A percentile compares a stretch with the other conserved stretches of the same genome.
These are phyloP conservation scores for Dictyostelium firmibasis DNA, from an alignment of 78 protist species.

Conservation along the genomic window DNA sequence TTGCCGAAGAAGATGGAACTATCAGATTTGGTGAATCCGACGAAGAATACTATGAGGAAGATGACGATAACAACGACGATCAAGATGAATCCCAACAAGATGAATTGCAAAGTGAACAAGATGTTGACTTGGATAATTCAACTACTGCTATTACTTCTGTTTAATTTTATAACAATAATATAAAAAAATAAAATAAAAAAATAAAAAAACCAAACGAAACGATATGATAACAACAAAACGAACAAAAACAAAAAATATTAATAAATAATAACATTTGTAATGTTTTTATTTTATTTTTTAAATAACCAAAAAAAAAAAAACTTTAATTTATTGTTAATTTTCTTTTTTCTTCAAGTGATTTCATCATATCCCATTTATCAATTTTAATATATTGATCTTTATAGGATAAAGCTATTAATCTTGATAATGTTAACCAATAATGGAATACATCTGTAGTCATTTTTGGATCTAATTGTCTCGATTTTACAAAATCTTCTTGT, in stretches of 20 bases:
- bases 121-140: not conserved
- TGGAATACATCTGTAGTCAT: slow-evolving; percentile 29
- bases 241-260: not conserved
- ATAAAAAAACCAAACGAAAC: not conserved
- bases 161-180: not conserved
- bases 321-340: not conserved
- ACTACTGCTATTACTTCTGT: not conserved
- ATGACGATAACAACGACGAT: not conserved
- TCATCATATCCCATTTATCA: slow-evolving; percentile 49
- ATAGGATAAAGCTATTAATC: slow-evolving; percentile 33
- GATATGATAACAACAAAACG: not conserved
- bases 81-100: not conserved
- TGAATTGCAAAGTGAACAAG: not conserved
- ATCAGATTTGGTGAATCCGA: slow-evolving; percentile 29
- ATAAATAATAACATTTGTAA: not conserved
- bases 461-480: slow-evolving; percentile 49
- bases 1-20: slow-evolving; percentile 72
- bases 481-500: slow-evolving; percentile 54
- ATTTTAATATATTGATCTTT: slow-evolving; percentile 20
- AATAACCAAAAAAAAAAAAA: not conserved
- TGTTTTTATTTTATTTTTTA: not conserved
- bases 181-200: not conserved
- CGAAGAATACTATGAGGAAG: slow-evolving; percentile 11
- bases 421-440: slow-evolving; percentile 51
- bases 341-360: slow-evolving; percentile 10